Evolutionary conservation across 2,329 filamentous ascomycete genomes (phyloP).

Genomic region (Penicillium brasilianum): DNA sequence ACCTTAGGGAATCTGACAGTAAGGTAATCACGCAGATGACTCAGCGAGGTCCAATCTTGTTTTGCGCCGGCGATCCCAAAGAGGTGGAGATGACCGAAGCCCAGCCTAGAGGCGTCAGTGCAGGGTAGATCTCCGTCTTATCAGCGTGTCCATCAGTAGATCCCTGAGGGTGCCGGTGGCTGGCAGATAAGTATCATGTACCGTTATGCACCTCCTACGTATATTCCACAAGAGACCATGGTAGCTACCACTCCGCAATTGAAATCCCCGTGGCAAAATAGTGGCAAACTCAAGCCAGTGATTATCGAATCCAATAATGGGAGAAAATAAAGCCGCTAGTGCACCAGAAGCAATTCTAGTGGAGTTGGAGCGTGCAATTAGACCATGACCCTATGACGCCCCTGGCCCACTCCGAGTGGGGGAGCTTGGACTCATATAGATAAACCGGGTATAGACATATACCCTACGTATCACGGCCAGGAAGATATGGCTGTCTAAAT

Average conservation of each 20-base stretch:
- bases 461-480: too few species aligned
- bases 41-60: constrained; percentile 27
- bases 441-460: too few species aligned
- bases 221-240: not conserved
- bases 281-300: constrained; percentile 4
- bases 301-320: not conserved
- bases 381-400: not conserved
- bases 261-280: not conserved
- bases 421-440: not conserved
- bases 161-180: constrained; percentile 6
- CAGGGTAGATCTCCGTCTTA: constrained; percentile 2
- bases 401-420: not conserved
- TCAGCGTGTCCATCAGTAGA: not conserved
- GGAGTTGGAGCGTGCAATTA: not conserved
- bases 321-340: not conserved
- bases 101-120: not conserved
- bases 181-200: not conserved
- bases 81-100: constrained; percentile 8
- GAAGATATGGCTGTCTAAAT: not conserved
- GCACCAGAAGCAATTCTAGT: not conserved
- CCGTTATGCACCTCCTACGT: not conserved
- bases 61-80: constrained; percentile 20
- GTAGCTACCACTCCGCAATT: not conserved
- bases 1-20: not conserved
- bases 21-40: constrained; percentile 15